Base-by-base conservation (phyloP, 2,329 filamentous ascomycete genomes). In the Claviceps quebecensis region DNA sequence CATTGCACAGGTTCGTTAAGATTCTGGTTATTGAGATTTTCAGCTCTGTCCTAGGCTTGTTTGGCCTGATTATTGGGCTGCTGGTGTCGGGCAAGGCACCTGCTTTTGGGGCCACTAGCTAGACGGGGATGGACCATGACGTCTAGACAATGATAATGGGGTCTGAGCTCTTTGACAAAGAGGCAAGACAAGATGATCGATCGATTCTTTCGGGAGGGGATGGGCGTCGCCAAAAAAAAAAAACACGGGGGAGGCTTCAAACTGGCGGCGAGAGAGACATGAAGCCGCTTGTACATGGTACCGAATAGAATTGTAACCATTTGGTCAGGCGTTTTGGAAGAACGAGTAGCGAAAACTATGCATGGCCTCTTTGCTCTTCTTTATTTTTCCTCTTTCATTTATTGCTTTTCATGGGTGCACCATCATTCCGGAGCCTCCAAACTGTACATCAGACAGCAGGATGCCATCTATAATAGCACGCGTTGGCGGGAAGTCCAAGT, bases 11-110 rank as follows among this genome's bases (percentile, higher is more conserved):
- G 51, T 98, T 98, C 70, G 91, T 98, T 71, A 96, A 95, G 74
- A 95, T 98, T 59, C 82, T 98, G 49, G 91, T 98, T 59, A 94
- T 98, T 63, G 94, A 98, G 71, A 98, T 98, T 67, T 98, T 98
- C 76, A 96, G 90, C 67, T 97, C 91, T 41, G 91, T 98, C 47
- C 77, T 98, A 11, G 93, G 94, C 56, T 81, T 98, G 3, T 98
- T 98, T 63, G 94, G 93, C 53, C 77, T 98, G 56, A 98, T 98
- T 63, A 83, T 98, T 59, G 93, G 94, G 45, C 78, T 98, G 51
- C 76, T 98, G 58, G 78, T 97, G 49, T 87, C 87, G 53, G 78
- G 84, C 66, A 95, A 93, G 70, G 89, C 93, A 26, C 66, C 73
- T 23, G 47, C 51, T 13, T 60, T 60, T 47, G 59, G 57, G 38